Base-by-base conservation (phyloP, 768 basidiomycete species). In the Termitomyces titanicus region DNA sequence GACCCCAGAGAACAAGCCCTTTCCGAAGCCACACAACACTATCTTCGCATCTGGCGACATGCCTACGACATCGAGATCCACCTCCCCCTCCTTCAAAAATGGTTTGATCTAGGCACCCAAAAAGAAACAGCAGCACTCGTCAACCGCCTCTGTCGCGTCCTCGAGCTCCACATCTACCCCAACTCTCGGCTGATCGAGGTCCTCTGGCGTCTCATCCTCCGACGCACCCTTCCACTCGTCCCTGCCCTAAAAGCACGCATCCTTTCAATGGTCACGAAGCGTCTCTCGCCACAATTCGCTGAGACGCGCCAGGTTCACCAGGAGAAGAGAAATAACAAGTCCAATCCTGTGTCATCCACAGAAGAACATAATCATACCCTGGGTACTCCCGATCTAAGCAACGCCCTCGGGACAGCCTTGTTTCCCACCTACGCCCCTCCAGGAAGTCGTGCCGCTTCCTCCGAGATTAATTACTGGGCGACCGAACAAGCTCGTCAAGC, bases 21-120 rank as follows among this genome's bases (percentile, higher is more conserved):
- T 40, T 53, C 65, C 20, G 65, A 69, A 48, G 79, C 79, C 11
- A 73, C 70, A 6, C 53, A 46, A 1, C 74, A 78, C 42, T 83
- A 82, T 56, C 61, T 63, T 6, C 65, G 64, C 25, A 73, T 82
- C 43, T 68, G 74, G 51, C 63, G 65, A 37, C 66, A 70, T 22
- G 68, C 72, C n/a, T 55, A 62, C 25, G 69, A 72, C 37, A 69
- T 75, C 8, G 74, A 76, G 31, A 65, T 80, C 24, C 82, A 84
- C 45, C 53, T 78, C 3, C 69, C 77, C 11, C 85, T 78, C 63
- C 67, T 83, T 8, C 64, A 72, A 22, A 65, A 72, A 0, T 72
- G 83, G 29, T 61, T 79, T 27, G 61, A 65, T 10, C 60, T 61
- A 40, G 62, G 55, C 5, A 65, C 69, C 13, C 40, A 61, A 15